Evolutionary conservation across 495 filamentous ascomycete genomes (phyloP).

Genomic region (Cenococcum geophilum): DNA sequence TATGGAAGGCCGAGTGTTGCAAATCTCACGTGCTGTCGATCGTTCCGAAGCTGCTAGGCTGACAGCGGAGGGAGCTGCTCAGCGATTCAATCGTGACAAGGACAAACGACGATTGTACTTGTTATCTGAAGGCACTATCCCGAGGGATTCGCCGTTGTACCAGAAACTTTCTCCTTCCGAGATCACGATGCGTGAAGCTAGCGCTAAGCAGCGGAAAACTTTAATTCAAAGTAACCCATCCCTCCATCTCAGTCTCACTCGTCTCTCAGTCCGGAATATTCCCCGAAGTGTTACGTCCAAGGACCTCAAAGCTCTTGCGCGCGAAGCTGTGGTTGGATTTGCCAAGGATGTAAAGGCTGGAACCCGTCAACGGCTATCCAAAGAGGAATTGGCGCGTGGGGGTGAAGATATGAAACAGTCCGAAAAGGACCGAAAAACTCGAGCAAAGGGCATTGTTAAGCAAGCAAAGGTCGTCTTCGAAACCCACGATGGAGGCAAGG

Average conservation of each 20-base stretch:
- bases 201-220: conserved; percentile 77
- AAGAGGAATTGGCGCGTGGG: conserved; percentile 75
- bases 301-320: conserved; percentile 82
- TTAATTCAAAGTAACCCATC: conserved; percentile 85
- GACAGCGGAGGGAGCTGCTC: conserved; percentile 57
- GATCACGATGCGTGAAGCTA: conserved; percentile 79
- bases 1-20: conserved; percentile 78
- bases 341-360: conserved; percentile 79
- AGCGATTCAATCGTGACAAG: conserved; percentile 62
- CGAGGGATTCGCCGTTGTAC: conserved; percentile 64
- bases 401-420: conserved; percentile 72
- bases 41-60: conserved; percentile 70
- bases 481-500: conserved; percentile 71
- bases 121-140: conserved; percentile 76
- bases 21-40: conserved; percentile 76
- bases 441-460: conserved; percentile 86
- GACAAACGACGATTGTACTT: conserved; percentile 93
- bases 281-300: conserved; percentile 79
- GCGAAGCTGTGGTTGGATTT: conserved; percentile 86
- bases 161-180: conserved; percentile 71
- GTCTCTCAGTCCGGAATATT: conserved; percentile 90
- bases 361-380: conserved; percentile 66
- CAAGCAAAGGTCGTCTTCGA: conserved; percentile 96
- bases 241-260: conserved; percentile 83
- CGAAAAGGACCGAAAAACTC: conserved; percentile 67